Evolutionary conservation across 1,284 basidiomycete species (phyloP).

Genomic region (Athelia psychrophila): DNA sequence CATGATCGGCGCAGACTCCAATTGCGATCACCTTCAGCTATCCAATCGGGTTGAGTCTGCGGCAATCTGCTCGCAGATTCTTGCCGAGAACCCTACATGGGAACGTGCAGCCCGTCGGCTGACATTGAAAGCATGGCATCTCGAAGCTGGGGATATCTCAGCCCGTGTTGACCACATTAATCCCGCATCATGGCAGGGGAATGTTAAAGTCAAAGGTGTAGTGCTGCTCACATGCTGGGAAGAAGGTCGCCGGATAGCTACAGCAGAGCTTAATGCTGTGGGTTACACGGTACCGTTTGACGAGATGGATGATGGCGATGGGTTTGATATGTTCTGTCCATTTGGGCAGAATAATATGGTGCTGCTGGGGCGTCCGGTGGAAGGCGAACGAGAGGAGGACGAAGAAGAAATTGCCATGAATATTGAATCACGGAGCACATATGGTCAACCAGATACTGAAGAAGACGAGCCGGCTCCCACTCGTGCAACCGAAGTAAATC

Average conservation of each 20-base stretch:
- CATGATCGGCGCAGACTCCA: not conserved
- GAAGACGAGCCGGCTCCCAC: no score
- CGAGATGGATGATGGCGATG: not conserved
- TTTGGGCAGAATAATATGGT: not conserved
- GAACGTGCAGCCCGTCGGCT: not conserved
- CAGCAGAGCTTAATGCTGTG: not conserved
- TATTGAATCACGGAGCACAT: no score
- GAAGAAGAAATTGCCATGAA: not conserved
- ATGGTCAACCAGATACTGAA: no score
- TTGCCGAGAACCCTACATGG: not conserved
- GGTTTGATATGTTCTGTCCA: not conserved
- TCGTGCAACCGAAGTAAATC: no score
- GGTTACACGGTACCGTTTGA: not conserved
- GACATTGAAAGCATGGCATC: not conserved
- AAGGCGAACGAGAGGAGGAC: not conserved
- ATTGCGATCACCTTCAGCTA: not conserved
- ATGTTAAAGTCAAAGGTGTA: not conserved
- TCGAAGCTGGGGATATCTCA: not conserved
- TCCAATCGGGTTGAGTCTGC: not conserved
- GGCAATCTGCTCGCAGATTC: not conserved
- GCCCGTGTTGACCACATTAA: not conserved
- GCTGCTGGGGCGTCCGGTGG: not conserved
- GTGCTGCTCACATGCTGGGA: not conserved
- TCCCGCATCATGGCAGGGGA: not conserved
- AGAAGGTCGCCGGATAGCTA: not conserved